Base-by-base conservation (phyloP, 768 basidiomycete species). In the Mycena chlorophos region DNA sequence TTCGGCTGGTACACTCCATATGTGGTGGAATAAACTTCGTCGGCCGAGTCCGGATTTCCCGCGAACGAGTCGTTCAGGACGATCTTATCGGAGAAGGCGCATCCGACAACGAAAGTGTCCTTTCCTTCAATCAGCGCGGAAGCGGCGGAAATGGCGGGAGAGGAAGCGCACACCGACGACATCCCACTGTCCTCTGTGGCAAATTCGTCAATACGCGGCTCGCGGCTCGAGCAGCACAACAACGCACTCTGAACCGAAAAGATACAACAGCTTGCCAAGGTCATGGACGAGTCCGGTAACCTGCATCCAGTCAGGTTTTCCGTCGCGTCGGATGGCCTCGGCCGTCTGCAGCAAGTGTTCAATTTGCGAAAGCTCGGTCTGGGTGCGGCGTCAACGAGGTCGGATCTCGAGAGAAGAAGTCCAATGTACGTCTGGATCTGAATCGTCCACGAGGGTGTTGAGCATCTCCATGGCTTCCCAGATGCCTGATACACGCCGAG, bases 271-370 rank as follows among this genome's bases (percentile, higher is more conserved):
- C 64, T 87, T 87, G 47, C 85, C 85, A 34, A 87, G 77, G 65
- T 87, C 86, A 60, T 87, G 86, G 19, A 87, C 75, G 20, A 87
- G 76, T 10, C 85, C 86, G 16, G 82, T 77, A 49, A 85, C 76
- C 63, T 83, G 80, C 81, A 84, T 84, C 82, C 83, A 83, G 31
- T 84, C 83, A 1, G 83, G 91, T 66, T 91, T 90, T 0, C 89
- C 91, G 58, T 93, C 91, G 22, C 81, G 77, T 42, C 91, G 80
- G 60, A 94, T 92, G 12, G 91, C 90, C 65, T 94, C 91, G n/a
- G 91, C 91, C 0, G 91, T 94, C 66, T 95, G 94, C 1, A 95
- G 78, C 3, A 95, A 78, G 67, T 96, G 94, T 63, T 94, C 90
- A 28, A 96, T 94, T 73, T 96, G 93, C 30, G 90, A 85, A 26